phyloP scores from a whole-genome alignment of 1,284 basidiomycete genomes.

The Moesziomyces antarcticus region DNA sequence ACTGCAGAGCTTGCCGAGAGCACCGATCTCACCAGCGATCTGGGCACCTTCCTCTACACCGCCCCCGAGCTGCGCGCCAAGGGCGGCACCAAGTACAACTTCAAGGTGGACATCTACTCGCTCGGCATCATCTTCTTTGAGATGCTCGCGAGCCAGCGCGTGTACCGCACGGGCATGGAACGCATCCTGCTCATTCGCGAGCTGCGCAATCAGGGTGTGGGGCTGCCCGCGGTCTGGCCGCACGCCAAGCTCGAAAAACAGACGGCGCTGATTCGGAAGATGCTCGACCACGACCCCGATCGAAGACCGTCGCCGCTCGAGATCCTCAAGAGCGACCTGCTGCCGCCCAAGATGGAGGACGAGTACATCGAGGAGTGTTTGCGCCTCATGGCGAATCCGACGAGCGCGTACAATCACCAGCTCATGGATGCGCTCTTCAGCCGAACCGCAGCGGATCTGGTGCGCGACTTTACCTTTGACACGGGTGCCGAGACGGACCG shows the following conservation, averaged over 20 bases:
- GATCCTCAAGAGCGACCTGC: slow-evolving; percentile 80
- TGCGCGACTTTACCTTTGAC: slow-evolving; percentile 83
- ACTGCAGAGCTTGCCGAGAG: slow-evolving; percentile 73
- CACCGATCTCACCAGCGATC: slow-evolving; percentile 73
- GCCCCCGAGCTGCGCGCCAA: slow-evolving; percentile 75
- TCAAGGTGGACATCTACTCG: slow-evolving; percentile 94
- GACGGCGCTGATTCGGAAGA: slow-evolving; percentile 78
- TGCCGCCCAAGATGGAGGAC: slow-evolving; percentile 81
- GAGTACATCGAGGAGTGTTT: slow-evolving; percentile 85
- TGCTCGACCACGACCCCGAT: slow-evolving; percentile 86
- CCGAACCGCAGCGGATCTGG: slow-evolving; percentile 73
- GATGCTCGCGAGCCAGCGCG: slow-evolving; percentile 79
- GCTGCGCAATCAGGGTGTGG: slow-evolving; percentile 77
- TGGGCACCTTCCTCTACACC: slow-evolving; percentile 91
- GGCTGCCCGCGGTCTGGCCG: slow-evolving; percentile 81
- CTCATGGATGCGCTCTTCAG: slow-evolving; percentile 53
- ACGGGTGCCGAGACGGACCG: slow-evolving; percentile 76
- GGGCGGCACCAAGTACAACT: slow-evolving; percentile 74
- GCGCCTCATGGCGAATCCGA: slow-evolving; percentile 76
- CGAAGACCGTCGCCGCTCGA: slow-evolving; percentile 85
- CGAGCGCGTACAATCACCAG: slow-evolving; percentile 56
- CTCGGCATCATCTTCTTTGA: slow-evolving; percentile 95
- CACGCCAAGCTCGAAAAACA: slow-evolving; percentile 71
- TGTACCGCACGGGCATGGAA: slow-evolving; percentile 86
- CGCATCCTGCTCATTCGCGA: slow-evolving; percentile 84